Base-by-base conservation (phyloP, 2,329 filamentous ascomycete genomes). In the Phoma herbarum region DNA sequence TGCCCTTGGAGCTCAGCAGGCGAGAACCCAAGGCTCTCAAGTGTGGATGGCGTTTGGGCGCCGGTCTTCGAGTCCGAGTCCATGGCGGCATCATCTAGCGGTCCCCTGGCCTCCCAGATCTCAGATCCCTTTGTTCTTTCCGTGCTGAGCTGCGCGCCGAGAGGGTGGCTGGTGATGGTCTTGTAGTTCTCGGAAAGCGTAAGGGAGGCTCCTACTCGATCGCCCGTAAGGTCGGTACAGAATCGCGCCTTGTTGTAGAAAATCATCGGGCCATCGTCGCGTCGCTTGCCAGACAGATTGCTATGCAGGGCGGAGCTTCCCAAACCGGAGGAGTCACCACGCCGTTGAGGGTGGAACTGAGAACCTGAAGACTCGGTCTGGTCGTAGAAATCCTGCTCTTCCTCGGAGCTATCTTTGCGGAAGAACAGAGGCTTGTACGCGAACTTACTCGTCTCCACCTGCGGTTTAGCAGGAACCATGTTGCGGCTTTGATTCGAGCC, bases 241-340 rank as follows among this genome's bases (percentile, higher is more conserved):
- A 95, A 96, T 0, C 86, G 86, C 1, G 90, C 89, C 25, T 90
- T 90, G 60, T 85, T 91, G 73, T 94, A 96, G 71, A 93, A 96
- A 18, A 94, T 92, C 64, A 96, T 90, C 1, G 90, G 88, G 9
- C 91, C 92, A 58, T 90, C 87, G 12, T 87, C 83, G 0, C 81
- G 83, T 25, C 84, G 84, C 73, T 84, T 86, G 63, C 79, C 83
- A 0, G 74, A 71, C 1, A 62, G 78, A 31, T 81, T 68, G 70
- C 82, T 74, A 70, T 78, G 56, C 76, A 83, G 45, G 71, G 81
- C 63, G 72, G 85, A 63, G 80, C 85, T 68, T 4, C 75, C 75
- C 65, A 82, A 75, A 0, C 75, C 77, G 1, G 80, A 80, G 1
- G 79, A 81, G 43, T 78, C 76, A 3, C 68, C 74, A 6, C 63